Evolutionary conservation across 2,329 filamentous ascomycete genomes (phyloP).

Genomic region (Rhinocladiella similis): DNA sequence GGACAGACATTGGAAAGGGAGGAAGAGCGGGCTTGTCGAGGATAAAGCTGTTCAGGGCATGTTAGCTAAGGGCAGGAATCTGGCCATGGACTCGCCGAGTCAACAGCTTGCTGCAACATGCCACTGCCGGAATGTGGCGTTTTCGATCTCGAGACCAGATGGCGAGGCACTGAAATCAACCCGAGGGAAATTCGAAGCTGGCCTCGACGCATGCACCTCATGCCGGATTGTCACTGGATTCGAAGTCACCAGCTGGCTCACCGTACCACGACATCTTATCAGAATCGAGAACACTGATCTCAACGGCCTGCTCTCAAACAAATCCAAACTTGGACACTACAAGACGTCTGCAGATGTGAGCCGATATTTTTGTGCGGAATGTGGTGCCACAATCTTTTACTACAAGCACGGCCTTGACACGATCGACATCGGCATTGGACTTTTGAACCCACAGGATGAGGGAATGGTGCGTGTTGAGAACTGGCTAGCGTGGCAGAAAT

Average conservation of each 20-base stretch:
- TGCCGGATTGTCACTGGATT: constrained; percentile 22
- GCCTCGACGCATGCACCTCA: constrained; percentile 18
- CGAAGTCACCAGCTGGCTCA: constrained; percentile 23
- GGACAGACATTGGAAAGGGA: constrained; percentile 16
- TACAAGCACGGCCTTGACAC: constrained; percentile 11
- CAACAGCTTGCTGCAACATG: constrained; percentile 11
- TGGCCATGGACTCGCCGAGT: not conserved
- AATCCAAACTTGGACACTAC: constrained; percentile 19
- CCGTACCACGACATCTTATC: constrained; percentile 8
- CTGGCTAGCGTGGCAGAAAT: constrained; percentile 21
- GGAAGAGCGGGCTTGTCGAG: constrained; percentile 16
- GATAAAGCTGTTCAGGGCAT: constrained; percentile 11
- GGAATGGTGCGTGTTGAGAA: constrained; percentile 16
- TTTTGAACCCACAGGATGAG: constrained; percentile 13
- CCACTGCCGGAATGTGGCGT: constrained; percentile 12
- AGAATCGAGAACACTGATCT: not conserved
- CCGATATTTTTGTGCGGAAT: constrained; percentile 25
- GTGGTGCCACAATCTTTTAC: constrained; percentile 24
- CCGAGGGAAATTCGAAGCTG: constrained; percentile 7
- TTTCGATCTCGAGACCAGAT: constrained; percentile 9
- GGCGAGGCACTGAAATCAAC: not conserved
- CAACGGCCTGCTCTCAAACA: constrained; percentile 5
- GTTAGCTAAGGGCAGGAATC: not conserved
- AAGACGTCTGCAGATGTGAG: constrained; percentile 14
- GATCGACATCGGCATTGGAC: constrained; percentile 20